A percentile compares a stretch with the other conserved stretches of the same genome.
phyloP scores from a whole-genome alignment of 2,329 filamentous ascomycete species.

The Tolypocladium nubicola region DNA sequence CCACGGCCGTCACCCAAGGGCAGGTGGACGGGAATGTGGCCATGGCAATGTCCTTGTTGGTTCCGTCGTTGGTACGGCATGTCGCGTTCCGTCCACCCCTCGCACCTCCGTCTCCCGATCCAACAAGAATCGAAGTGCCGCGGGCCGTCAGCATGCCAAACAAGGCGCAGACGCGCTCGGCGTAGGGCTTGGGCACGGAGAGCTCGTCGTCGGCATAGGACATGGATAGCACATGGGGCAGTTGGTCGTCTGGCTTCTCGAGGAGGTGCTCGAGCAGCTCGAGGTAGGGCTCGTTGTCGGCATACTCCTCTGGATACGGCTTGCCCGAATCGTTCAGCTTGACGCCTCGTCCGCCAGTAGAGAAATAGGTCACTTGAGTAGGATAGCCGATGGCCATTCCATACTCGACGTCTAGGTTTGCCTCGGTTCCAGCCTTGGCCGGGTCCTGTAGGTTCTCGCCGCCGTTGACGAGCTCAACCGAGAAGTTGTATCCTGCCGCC shows the following conservation, averaged over 20 bases:
- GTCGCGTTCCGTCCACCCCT: conserved; percentile 32
- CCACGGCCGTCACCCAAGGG: conserved; percentile 58
- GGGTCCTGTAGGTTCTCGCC: conserved; percentile 31
- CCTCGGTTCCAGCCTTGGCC: conserved; percentile 29
- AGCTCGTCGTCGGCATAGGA: conserved; percentile 51
- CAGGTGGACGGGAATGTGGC: conserved; percentile 57
- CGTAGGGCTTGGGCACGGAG: conserved; percentile 40
- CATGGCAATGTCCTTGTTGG: conserved; percentile 41
- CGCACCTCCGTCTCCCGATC: conserved; percentile 40
- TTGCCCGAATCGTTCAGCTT: conserved; percentile 29
- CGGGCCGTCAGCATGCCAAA: conserved; percentile 43
- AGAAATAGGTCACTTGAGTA: conserved; percentile 31
- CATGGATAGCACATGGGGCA: conserved; percentile 46
- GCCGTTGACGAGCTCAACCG: conserved; percentile 29
- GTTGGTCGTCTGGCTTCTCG: conserved; percentile 25
- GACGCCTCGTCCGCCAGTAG: conserved; percentile 31
- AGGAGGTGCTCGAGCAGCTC: conserved; percentile 42
- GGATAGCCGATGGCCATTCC: conserved; percentile 34
- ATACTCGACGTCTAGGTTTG: conserved; percentile 38
- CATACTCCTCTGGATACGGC: conserved; percentile 14
- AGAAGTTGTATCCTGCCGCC: conserved; percentile 26
- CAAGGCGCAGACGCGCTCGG: conserved; percentile 38
- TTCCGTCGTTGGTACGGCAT: conserved; percentile 50
- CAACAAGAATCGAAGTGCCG: conserved; percentile 39
- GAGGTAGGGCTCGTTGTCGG: conserved; percentile 47